Evolutionary conservation across 768 basidiomycete species (phyloP), one percentile per base, ranked within the genome.

Genomic region (Agrocybe pediades): DNA sequence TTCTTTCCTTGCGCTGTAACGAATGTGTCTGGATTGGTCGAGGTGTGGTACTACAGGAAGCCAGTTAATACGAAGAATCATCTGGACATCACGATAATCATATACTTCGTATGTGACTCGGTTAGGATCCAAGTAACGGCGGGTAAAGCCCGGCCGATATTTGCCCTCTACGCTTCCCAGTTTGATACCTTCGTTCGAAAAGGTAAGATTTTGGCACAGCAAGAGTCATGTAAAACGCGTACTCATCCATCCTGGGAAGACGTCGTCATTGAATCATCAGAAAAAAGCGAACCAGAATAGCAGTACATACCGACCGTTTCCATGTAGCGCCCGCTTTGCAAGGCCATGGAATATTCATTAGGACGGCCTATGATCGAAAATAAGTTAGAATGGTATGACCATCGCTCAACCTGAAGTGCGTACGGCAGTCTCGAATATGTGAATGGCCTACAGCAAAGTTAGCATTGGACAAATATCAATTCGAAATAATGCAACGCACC

Each of bases 281-380:
- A 7, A 36, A 16, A 30, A 20, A 19, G 33, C 9, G 4, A 21
- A 17, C 17, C 11, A 6, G 30, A 9, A 26, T 6, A 20, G 11
- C 19, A 19, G 23, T 46, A 60, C 81, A 11, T 47, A 88, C 91
- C 92, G 49, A 95, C 74, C 6, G 94, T 97, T 71, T 97, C 95
- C 87, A 96, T 90, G 66, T 95, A 96, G 20, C 92, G 76, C 16
- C 95, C 90, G 58, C 90, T 88, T 62, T 92, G 89, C 55, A 95
- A 65, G 1, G 87, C 76, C 74, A 94, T 90, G 0, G 87, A 86
- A n/a, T 86, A 78, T 3, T 78, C 80, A 67, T 94, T 92, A 17
- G 84, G 73, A 66, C 85, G 84, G 20, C 80, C 83, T 84, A 45
- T 21, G 45, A 19, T 17, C 7, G 41, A 25, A 27, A 25, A 33